Base-by-base conservation (phyloP, 1,139 yeast species). In the Yamadazyma taylorii region DNA sequence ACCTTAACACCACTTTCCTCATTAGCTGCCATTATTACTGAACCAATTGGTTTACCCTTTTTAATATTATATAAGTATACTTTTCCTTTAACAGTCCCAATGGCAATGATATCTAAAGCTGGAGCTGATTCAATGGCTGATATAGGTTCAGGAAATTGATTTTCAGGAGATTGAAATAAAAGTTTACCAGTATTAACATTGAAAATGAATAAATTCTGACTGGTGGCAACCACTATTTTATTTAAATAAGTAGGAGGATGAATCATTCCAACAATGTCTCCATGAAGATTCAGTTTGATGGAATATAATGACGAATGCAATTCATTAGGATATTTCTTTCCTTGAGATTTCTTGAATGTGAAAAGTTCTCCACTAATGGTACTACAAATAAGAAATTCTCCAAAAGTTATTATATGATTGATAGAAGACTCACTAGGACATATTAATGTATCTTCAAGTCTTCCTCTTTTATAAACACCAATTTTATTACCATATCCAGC, bases 201-300 rank as follows among this genome's bases (percentile, higher is more conserved):
- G 62, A 75, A 76, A 25, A 92, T 66, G 35, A 85, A 58, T 32
- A 79, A 64, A 3, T 79, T 64, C n/a, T 70, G 62, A 3, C 92
- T 78, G 3, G 92, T 78, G 19, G 81, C 90, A 24, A 92, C 80
- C 2, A 85, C 84, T 26, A 94, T 66, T 56, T 94, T 94, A 68
- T 94, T 94, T 55, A 94, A 65, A 56, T 92, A 90, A 0, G 99
- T 92, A 27, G 97, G 89, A 35, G 95, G 85, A 60, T 94, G 99
- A 9, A 79, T 54, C 19, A 89, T 50, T 24, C 81, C 82, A 10
- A 84, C 82, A 22, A 92, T 73, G 2, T 69, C 72, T 24, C 96
- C 96, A 47, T 81, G 81, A 12, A 81, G 61, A 22, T 68, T 60
- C 3, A 81, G 70, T 39, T 69, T 73, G 34, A 87, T 63, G 35